These are phyloP conservation scores for Naganishia cerealis DNA, from an alignment of 1,284 basidiomycete genomes.

Conservation along the genomic window DNA sequence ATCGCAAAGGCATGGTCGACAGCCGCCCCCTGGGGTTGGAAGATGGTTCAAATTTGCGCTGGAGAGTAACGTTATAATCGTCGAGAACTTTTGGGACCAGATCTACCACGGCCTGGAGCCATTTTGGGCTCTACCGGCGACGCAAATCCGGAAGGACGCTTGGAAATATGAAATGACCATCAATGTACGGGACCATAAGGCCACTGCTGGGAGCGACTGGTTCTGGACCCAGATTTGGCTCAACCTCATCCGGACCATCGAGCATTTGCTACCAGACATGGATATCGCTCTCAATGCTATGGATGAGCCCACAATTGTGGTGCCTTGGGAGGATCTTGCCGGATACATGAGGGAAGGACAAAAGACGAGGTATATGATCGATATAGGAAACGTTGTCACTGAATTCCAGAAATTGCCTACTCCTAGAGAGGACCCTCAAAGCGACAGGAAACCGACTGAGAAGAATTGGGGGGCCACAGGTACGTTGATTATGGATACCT, in stretches of 20 bases:
- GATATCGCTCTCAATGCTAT: conserved; percentile 23
- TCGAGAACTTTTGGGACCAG: conserved; percentile 19
- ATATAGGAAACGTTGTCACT: background rate
- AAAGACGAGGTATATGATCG: conserved; percentile 3
- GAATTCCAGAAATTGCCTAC: conserved; percentile 6
- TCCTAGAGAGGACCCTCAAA: background rate
- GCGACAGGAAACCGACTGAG: conserved; percentile 1
- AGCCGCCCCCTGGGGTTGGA: conserved; percentile 6
- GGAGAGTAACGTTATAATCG: conserved; percentile 6
- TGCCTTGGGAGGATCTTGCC: conserved; percentile 14
- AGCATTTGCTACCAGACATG: conserved; percentile 20
- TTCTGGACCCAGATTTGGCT: conserved; percentile 24
- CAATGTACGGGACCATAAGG: conserved; percentile 15
- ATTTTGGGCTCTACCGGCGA: conserved; percentile 18
- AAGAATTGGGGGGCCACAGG: conserved; percentile 16
- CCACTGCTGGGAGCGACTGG: conserved; percentile 20
- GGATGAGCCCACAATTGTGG: conserved; percentile 17
- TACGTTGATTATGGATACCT: background rate
- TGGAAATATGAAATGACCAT: conserved; percentile 21
- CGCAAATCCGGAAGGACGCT: conserved; percentile 22
- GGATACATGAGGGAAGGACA: background rate
- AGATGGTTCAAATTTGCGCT: conserved; percentile 15
- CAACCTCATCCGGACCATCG: conserved; percentile 14
- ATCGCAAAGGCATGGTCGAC: conserved; percentile 10
- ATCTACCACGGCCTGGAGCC: conserved; percentile 23